Base-by-base conservation (phyloP, 768 basidiomycete genomes). In the Lenzites betulinus region DNA sequence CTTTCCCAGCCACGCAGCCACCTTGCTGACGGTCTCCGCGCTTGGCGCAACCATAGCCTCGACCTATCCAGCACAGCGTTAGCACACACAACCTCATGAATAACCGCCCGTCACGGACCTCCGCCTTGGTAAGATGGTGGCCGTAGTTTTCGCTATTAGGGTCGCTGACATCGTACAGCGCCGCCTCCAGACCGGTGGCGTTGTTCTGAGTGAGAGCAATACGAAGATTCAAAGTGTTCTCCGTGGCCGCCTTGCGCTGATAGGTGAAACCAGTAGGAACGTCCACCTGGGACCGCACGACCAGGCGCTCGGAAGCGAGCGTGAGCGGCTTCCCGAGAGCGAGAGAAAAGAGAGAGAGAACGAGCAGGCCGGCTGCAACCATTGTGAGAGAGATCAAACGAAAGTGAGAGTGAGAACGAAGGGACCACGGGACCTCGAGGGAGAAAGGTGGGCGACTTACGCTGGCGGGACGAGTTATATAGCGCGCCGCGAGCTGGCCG, bases 201-300 rank as follows among this genome's bases (percentile, higher is more conserved):
- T 79, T 68, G 54, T 64, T 72, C 60, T 75, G 75, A n/a, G 66
- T 66, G 49, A 79, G 71, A 11, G 73, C 78, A 46, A 79, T 67
- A 49, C 76, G 75, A 51, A 79, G 66, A 54, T 70, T 74, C 33
- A 81, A 66, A 8, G 64, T 64, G 2, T 70, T 60, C 58, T 73
- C 69, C 9, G 67, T 52, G 13, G 69, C 44, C 1, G 76, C 75
- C 42, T 70, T 52, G 20, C 70, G 72, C 16, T 53, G 52, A 39
- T 63, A 64, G 9, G 69, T 59, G 63, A 76, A 77, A 16, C 70
- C 73, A 13, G 58, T 48, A 11, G 76, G 76, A 8, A 69, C 64
- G 4, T 55, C 56, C 33, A 74, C 65, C 51, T 49, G 57, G 65
- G 67, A 60, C 9, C 68, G 66, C 36, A 62, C 51, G 25, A 74